phyloP scores from a whole-genome alignment of 257 asterid genomes.

The Nicotiana attenuata region DNA sequence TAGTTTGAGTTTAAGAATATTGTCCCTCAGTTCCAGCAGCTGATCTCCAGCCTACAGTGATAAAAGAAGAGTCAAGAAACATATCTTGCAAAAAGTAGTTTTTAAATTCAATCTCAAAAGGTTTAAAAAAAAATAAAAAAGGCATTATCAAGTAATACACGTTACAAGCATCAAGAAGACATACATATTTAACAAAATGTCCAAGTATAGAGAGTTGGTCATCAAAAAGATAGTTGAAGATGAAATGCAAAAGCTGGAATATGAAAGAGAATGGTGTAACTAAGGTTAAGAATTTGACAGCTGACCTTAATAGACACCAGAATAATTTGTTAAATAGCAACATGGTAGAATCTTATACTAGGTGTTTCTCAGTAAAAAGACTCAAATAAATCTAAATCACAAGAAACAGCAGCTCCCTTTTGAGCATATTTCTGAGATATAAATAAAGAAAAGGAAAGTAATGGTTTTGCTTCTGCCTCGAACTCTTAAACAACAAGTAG shows the following conservation, averaged over 20 bases:
- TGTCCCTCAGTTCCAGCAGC: background rate
- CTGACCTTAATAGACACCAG: background rate
- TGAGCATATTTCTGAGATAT: no score
- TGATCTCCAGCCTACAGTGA: slow-evolving; percentile 24
- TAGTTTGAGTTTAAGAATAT: slow-evolving; percentile 57
- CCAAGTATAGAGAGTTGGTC: background rate
- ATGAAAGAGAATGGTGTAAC: background rate
- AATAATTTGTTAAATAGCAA: slow-evolving; percentile 5
- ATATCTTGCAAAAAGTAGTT: no score
- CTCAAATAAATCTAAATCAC: no score
- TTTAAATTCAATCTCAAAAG: no score
- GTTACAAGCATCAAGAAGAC: background rate
- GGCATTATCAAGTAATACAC: background rate
- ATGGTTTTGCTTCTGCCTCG: background rate
- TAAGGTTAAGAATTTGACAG: background rate
- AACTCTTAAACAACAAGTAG: background rate
- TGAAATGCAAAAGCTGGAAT: background rate
- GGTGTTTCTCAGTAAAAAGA: no score
- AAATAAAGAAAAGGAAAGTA: background rate
- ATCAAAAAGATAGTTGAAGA: background rate
- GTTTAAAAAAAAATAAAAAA: no score
- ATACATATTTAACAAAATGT: background rate
- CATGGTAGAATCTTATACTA: background rate
- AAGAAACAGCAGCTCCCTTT: no score
- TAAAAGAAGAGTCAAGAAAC: background rate